phyloP scores from a whole-genome alignment of 495 filamentous ascomycete genomes.

The Daldinia concentrica region DNA sequence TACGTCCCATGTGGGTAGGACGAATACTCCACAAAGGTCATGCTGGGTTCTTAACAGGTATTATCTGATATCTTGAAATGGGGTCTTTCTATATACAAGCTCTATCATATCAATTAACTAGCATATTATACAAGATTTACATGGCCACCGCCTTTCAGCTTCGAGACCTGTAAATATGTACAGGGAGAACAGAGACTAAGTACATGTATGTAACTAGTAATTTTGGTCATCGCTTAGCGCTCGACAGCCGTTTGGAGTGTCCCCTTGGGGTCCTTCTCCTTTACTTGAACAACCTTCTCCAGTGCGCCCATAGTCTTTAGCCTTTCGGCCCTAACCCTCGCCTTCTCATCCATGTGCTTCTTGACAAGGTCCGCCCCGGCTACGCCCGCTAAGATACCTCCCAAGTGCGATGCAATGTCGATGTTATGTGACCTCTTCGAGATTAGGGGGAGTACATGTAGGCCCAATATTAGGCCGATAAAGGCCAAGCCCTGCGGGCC shows the following conservation, averaged over 20 bases:
- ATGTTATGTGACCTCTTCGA: slow-evolving; percentile 48
- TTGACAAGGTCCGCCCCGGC: slow-evolving; percentile 47
- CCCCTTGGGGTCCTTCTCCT: slow-evolving; percentile 6
- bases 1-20: slow-evolving; percentile 29
- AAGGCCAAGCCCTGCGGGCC: slow-evolving; percentile 61
- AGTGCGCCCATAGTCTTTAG: slow-evolving; percentile 35
- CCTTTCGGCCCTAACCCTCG: slow-evolving; percentile 38
- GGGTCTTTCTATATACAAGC: slow-evolving; percentile 9
- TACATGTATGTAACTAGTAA: neutral
- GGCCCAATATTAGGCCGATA: slow-evolving; percentile 54
- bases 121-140: slow-evolving; percentile 8
- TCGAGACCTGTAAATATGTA: slow-evolving; percentile 8
- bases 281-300: slow-evolving; percentile 28
- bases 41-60: neutral
- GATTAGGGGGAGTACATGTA: slow-evolving; percentile 59
- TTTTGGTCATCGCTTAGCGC: slow-evolving; percentile 3
- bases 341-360: slow-evolving; percentile 38
- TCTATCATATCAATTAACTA: neutral
- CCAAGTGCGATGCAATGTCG: slow-evolving; percentile 79
- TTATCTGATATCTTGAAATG: neutral
- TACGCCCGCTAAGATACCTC: slow-evolving; percentile 67
- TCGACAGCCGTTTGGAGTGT: neutral
- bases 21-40: neutral
- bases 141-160: neutral
- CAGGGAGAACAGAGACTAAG: slow-evolving; percentile 1